Base-by-base conservation (phyloP, 257 asterid species). In the Lycium ferocissimum region DNA sequence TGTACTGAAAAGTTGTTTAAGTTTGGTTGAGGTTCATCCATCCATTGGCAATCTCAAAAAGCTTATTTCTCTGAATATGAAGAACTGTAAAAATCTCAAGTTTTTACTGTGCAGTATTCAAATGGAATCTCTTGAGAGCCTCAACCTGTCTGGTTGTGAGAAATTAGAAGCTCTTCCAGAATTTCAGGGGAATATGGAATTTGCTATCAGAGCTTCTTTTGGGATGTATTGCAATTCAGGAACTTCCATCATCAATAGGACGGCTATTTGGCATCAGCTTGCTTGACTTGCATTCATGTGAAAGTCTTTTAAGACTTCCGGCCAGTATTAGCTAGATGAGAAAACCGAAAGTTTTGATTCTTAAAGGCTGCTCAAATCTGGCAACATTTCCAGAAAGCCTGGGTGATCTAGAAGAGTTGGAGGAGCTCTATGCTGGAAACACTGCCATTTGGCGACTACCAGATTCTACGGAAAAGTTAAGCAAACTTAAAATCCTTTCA, bases 71-170 rank as follows among this genome's bases (percentile, higher is more conserved):
- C 37, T 69, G 65, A 43, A 45, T 20, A 65, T 83, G 67, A 5
- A 18, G 66, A 18, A 57, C 43, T 69, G 85, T 26, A 49, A 1
- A 26, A 83, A 35, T 54, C 53, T 69, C 76, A 83, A 7, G 54
- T 47, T 22, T n/a, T 45, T 83, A 0, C 17, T 33, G 10, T 51
- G 49, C 53, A 45, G 75, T 47, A 65, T 63, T 38, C 80, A 69
- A 54, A 69, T 83, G 70, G 33, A 83, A 83, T 83, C 85, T 66
- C 85, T 83, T 3, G 80, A 83, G 15, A 26, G 75, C 33, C 80
- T 83, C 47, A 73, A 83, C 10, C 80, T 83, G 0, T 17, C 1
- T 18, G 59, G 13, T 45, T 83, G 85, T 7, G 38, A 66, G 22
- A 37, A 83, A 49, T 70, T 83, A 10, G 80, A 65, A 69, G 7